A percentile compares a stretch with the other conserved stretches of the same genome.
Conservation (phyloP, 306 rosid genomes). For the Hippophae gyantsensis region DNA sequence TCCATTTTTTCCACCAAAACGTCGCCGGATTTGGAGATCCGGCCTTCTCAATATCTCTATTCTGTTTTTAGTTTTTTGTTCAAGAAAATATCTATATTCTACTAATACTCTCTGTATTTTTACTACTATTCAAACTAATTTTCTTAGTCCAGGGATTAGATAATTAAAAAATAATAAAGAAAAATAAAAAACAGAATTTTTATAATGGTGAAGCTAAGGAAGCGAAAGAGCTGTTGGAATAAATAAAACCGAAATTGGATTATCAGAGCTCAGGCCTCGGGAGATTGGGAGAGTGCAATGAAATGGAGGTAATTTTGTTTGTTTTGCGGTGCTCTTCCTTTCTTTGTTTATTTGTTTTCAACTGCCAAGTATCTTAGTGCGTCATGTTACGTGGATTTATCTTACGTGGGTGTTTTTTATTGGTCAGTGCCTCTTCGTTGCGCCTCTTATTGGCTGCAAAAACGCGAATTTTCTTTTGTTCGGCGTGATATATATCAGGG, state of each 20-base stretch:
- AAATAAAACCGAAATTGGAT: no score
- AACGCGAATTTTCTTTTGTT: constrained; percentile 23
- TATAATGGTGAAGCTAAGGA: no score
- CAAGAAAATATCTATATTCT: neutral
- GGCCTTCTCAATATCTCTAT: constrained; percentile 5
- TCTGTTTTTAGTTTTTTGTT: neutral
- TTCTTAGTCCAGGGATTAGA: no score
- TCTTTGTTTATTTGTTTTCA: neutral
- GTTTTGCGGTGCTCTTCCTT: neutral
- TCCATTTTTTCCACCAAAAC: constrained; percentile 41
- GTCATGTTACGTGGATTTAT: constrained; percentile 21
- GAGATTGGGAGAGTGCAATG: no score
- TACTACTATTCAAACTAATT: no score
- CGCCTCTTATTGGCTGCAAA: constrained; percentile 47
- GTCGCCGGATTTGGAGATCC: constrained; percentile 33
- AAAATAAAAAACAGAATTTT: no score
- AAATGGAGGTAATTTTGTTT: neutral
- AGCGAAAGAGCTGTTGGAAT: no score
- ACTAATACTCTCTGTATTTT: no score
- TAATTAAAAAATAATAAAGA: no score
- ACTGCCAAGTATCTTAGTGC: constrained; percentile 7
- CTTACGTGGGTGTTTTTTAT: constrained; percentile 51
- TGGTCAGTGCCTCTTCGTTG: constrained; percentile 22
- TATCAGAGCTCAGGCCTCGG: no score
- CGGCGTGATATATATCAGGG: no score